Percentiles rank a stretch among this genome's conserved stretches.
phyloP scores from a whole-genome alignment of 2,329 filamentous ascomycete genomes.

The Fusarium coffeatum region DNA sequence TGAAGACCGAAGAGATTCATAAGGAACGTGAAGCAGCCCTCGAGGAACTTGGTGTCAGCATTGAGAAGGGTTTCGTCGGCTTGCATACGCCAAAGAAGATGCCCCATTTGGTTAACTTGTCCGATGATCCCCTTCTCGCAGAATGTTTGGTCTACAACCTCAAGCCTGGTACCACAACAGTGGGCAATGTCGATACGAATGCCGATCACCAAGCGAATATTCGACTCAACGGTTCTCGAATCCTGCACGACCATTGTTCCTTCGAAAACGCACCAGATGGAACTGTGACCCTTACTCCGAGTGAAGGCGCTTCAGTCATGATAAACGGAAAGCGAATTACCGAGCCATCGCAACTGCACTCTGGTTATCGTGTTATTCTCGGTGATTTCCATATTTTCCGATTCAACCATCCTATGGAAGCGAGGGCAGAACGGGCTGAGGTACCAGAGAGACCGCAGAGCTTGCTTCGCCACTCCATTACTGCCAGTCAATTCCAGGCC shows the following conservation, averaged over 20 bases:
- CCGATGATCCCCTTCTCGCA: constrained; percentile 90
- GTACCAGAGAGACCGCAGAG: constrained; percentile 70
- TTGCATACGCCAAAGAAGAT: constrained; percentile 98
- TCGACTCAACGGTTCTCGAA: constrained; percentile 91
- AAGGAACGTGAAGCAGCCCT: constrained; percentile 95
- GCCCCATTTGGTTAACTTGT: constrained; percentile 97
- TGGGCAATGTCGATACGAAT: constrained; percentile 91
- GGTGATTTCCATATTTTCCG: constrained; percentile 99
- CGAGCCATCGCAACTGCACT: constrained; percentile 85
- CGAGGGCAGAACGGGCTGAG: constrained; percentile 89
- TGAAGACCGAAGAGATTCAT: constrained; percentile 96
- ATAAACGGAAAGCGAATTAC: constrained; percentile 93
- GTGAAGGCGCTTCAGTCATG: constrained; percentile 96
- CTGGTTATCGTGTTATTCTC: constrained; percentile 93
- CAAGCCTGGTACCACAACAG: constrained; percentile 92
- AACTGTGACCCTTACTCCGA: constrained; percentile 89
- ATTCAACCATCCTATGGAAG: constrained; percentile 98
- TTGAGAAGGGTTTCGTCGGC: constrained; percentile 97
- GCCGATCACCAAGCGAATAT: constrained; percentile 83
- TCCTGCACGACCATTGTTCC: constrained; percentile 89
- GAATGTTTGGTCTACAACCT: constrained; percentile 98
- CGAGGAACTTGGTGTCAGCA: constrained; percentile 97
- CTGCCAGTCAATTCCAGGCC: constrained; percentile 68
- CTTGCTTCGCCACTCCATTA: constrained; percentile 84
- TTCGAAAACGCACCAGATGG: constrained; percentile 92